Conservation (phyloP, 352 stramenopile genomes). For the Aphanomyces cochlioides region DNA sequence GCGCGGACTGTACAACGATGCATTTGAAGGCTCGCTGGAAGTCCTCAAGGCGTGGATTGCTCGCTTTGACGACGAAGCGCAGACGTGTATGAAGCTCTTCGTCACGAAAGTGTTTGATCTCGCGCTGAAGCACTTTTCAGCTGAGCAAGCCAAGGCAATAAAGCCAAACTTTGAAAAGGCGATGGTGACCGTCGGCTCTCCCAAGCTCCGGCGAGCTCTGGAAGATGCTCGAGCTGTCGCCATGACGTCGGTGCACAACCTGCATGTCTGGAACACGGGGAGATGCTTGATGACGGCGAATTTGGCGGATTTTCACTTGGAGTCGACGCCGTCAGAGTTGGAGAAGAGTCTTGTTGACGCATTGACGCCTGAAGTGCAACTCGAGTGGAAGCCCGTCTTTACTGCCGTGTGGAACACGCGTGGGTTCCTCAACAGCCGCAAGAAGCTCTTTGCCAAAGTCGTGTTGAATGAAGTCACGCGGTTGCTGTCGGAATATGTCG, state of each 20-base stretch:
- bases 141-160: neutral
- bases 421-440: slow-evolving; percentile 5
- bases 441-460: slow-evolving; percentile 9
- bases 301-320: neutral
- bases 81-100: slow-evolving; percentile 6
- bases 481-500: neutral
- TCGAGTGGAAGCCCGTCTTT: slow-evolving; percentile 7
- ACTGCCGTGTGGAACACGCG: slow-evolving; percentile 1
- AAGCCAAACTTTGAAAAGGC: slow-evolving; percentile 6
- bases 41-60: slow-evolving; percentile 13
- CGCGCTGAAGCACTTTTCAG: neutral
- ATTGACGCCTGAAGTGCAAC: neutral
- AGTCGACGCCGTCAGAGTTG: neutral
- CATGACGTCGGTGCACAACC: neutral
- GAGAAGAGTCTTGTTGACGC: neutral
- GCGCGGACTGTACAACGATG: slow-evolving; percentile 3
- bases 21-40: neutral
- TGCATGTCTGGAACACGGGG: slow-evolving; percentile 17
- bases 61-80: neutral
- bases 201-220: neutral
- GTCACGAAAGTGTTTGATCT: slow-evolving; percentile 17
- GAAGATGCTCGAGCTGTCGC: neutral
- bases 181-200: neutral
- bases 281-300: slow-evolving; percentile 12
- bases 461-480: slow-evolving; percentile 14